phyloP scores from a whole-genome alignment of 2,329 filamentous ascomycete species.

The Penicillium decumbens region DNA sequence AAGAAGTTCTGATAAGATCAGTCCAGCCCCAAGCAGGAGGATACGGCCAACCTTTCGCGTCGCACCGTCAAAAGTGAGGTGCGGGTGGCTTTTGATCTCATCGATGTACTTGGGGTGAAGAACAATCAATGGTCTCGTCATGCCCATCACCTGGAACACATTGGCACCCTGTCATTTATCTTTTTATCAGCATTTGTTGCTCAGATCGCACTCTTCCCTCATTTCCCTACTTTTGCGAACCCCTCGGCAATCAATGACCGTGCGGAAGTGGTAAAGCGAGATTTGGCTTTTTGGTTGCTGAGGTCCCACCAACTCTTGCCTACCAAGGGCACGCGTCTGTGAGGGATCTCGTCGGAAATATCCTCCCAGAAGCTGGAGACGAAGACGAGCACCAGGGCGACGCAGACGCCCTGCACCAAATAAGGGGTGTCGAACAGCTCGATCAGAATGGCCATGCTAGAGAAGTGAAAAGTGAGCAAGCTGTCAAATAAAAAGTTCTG shows the following conservation, averaged over 20 bases:
- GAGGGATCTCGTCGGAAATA: slow-evolving; percentile 26
- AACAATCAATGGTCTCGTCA: slow-evolving; percentile 23
- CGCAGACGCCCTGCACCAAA: slow-evolving; percentile 19
- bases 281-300: slow-evolving; percentile 29
- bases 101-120: slow-evolving; percentile 30
- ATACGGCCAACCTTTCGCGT: slow-evolving; percentile 18
- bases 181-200: not conserved
- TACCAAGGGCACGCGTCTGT: slow-evolving; percentile 26
- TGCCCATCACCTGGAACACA: slow-evolving; percentile 28
- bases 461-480: too few relatives aligned
- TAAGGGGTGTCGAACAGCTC: slow-evolving; percentile 23
- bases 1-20: slow-evolving; percentile 26
- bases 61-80: slow-evolving; percentile 26
- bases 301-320: slow-evolving; percentile 29
- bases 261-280: slow-evolving; percentile 23
- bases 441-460: slow-evolving; percentile 23
- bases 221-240: slow-evolving; percentile 24
- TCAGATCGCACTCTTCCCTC: not conserved
- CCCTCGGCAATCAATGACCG: slow-evolving; percentile 26
- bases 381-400: slow-evolving; percentile 20
- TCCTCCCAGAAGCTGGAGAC: slow-evolving; percentile 25
- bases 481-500: not conserved
- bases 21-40: not conserved
- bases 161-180: slow-evolving; percentile 17
- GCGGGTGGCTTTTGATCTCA: slow-evolving; percentile 32